Percentiles rank a stretch among this genome's conserved stretches.
These are phyloP conservation scores for Prunus salicina DNA, from an alignment of 306 rosid species.

Conservation along the genomic window DNA sequence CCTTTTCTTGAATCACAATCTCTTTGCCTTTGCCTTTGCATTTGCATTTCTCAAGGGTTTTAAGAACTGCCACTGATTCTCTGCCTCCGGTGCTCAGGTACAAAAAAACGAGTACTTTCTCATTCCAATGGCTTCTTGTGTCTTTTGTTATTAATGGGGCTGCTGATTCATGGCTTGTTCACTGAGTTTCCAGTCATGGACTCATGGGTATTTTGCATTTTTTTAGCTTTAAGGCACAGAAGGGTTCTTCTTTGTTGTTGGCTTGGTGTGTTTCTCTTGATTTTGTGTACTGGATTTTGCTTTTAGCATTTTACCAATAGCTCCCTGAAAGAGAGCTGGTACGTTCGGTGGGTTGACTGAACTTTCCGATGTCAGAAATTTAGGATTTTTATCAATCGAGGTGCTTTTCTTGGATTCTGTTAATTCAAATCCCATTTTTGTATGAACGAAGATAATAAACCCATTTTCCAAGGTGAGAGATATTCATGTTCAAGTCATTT, in stretches of 20 bases:
- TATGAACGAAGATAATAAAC: not conserved
- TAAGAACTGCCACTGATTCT: too few species aligned
- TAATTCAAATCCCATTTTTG: slow-evolving; percentile 9
- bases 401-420: slow-evolving; percentile 10
- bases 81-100: too few species aligned
- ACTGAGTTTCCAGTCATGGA: slow-evolving; percentile 26
- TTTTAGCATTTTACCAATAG: not conserved
- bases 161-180: slow-evolving; percentile 15
- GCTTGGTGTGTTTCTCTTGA: slow-evolving; percentile 31
- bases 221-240: slow-evolving; percentile 31
- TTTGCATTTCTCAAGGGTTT: too few species aligned
- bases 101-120: too few species aligned
- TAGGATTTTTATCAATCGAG: too few species aligned
- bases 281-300: slow-evolving; percentile 29
- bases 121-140: not conserved
- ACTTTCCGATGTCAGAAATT: too few species aligned
- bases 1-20: too few species aligned
- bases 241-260: slow-evolving; percentile 21
- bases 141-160: not conserved
- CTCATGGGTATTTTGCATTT: slow-evolving; percentile 49
- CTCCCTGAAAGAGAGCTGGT: slow-evolving; percentile 43
- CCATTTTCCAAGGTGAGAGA: slow-evolving; percentile 17
- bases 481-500: too few species aligned
- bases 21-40: too few species aligned
- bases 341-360: slow-evolving; percentile 50